Base-by-base conservation (phyloP, 768 basidiomycete genomes). In the Dacryopinax spathularia region DNA sequence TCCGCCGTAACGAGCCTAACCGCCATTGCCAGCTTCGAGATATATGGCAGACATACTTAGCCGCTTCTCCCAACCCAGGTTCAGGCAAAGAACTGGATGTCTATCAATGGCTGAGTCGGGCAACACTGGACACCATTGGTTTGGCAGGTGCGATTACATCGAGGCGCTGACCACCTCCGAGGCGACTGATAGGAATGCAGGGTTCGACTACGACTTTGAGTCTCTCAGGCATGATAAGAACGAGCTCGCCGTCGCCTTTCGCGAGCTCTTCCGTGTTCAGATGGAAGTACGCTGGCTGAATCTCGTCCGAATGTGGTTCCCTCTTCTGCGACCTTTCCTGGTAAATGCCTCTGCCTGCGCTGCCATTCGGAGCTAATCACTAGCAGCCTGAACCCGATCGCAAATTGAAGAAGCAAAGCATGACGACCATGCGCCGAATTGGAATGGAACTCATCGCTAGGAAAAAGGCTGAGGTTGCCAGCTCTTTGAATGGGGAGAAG, bases 151-250 rank as follows among this genome's bases (percentile, higher is more conserved):
- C 33, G 68, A 27, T 12, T 60, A 15, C 15, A 34, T 33, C 33
- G 3, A 5, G 10, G 16, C 35, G 20, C 33, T 2, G 1, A 25
- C 56, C 7, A 5, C 10, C 9, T 36, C 1, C n/a, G n/a, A n/a
- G n/a, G n/a, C n/a, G n/a, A n/a, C n/a, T n/a, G n/a, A n/a, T n/a
- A n/a, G n/a, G n/a, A n/a, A n/a, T n/a, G 68, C 70, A 33, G 73
- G 71, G 1, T 72, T 75, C 48, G 82, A 82, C 67, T 82, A 82
- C 69, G 77, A 82, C 18, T 82, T 84, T 63, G 81, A 81, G 27
- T 79, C 79, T 0, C 68, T 83, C n/a, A 72, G 77, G 13, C 73
- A 81, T 62, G 68, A 73, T 1, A 75, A 81, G 44, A 82, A 82
- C 69, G 77, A 79, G 64, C 79, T 84, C 48, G 80, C 79, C 71